Base-by-base conservation (phyloP, 768 basidiomycete species). In the Termitomyces sp. region DNA sequence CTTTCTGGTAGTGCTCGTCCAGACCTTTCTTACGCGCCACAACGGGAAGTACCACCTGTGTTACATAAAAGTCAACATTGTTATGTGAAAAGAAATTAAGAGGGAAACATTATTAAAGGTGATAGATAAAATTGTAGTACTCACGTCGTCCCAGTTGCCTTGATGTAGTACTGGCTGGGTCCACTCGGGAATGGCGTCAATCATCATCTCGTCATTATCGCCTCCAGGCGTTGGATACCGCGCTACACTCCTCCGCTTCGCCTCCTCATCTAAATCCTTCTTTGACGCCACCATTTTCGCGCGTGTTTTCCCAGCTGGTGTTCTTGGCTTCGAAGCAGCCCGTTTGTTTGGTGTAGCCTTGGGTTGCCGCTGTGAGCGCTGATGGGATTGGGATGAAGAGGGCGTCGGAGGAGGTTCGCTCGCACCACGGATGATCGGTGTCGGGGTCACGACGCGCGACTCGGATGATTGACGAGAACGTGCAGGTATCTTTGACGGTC, bases 21-120 rank as follows among this genome's bases (percentile, higher is more conserved):
- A 94, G 68, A 8, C 91, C 90, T 65, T 84, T 89, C 75, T 92
- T 91, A 56, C 89, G 80, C 8, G 91, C 90, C 12, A 94, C 90
- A 5, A 88, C 90, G 25, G 92, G 92, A 12, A 93, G 74, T 1
- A 94, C 87, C 38, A 92, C 90, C 90, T 92, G 61, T 4, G 42
- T 43, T 21, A 50, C 40, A 21, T 41, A 27, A 49, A 32, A 19
- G n/a, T 52, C 48, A 46, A 43, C 61, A 59, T 55, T 50, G 38
- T 53, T 57, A 59, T 43, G 41, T 49, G 14, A 61, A 50, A 42
- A 32, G 52, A 21, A 23, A 52, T 44, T 42, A 35, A 53, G 43
- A 45, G 53, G 5, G 54, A 48, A 56, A 45, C 11, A 51, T 38
- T 35, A 40, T 51, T 38, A 37, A 37, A 50, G 48, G 63, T 54